These are phyloP conservation scores for Flaveria sonorensis DNA, from an alignment of 129 eudicot genomes.

Conservation along the genomic window DNA sequence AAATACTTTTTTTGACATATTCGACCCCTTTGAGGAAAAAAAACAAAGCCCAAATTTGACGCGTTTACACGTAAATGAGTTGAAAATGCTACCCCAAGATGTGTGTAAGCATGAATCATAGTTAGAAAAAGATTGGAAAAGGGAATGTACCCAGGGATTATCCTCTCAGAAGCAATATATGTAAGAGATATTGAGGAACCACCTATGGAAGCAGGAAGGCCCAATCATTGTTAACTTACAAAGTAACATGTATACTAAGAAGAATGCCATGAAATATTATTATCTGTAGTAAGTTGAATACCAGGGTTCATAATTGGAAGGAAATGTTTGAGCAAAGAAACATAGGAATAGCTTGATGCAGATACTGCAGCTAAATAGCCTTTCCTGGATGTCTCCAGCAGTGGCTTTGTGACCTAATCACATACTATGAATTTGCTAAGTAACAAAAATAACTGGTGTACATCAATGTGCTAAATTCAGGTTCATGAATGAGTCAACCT, in stretches of 20 bases:
- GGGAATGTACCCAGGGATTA: constrained; percentile 74
- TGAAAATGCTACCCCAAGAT: neutral
- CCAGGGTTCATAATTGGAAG: constrained; percentile 96
- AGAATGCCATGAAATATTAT: neutral
- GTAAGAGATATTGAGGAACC: constrained; percentile 92
- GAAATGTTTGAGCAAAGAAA: constrained; percentile 88
- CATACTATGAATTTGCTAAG: constrained; percentile 3
- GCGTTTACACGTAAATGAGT: neutral
- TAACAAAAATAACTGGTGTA: neutral
- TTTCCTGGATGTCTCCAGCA: constrained; percentile 85
- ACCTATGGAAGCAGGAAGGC: constrained; percentile 49
- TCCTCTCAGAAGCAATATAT: constrained; percentile 91
- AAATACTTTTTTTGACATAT: neutral
- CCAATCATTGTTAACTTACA: constrained; percentile 3
- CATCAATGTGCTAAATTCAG: neutral
- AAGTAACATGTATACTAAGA: constrained; percentile 3
- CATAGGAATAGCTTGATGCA: constrained; percentile 93
- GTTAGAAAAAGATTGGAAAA: neutral
- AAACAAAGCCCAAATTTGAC: neutral
- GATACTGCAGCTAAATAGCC: constrained; percentile 97
- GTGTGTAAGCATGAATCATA: constrained; percentile 2
- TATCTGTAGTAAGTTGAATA: constrained; percentile 26
- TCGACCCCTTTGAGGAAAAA: neutral
- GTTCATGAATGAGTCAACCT: constrained; percentile 45
- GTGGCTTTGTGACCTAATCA: constrained; percentile 78